A percentile compares a stretch with the other conserved stretches of the same genome.
Evolutionary conservation across 768 basidiomycete genomes (phyloP).

Genomic region (Auricularia cornea): DNA sequence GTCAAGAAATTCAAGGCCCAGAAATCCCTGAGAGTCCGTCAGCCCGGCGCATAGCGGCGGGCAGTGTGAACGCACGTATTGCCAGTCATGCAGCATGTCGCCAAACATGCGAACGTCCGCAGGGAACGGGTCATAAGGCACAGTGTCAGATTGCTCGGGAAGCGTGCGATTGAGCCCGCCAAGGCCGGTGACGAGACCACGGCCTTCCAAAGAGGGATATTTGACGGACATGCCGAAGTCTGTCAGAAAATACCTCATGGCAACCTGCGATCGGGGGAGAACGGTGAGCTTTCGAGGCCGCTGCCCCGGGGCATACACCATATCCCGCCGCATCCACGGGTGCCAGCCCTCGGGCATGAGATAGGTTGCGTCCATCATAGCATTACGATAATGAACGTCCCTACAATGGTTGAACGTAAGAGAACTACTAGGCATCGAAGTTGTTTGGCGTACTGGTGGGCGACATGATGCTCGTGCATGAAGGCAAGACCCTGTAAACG

Average conservation of each 20-base stretch:
- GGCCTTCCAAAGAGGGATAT: not conserved
- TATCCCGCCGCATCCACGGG: not conserved
- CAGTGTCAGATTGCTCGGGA: not conserved
- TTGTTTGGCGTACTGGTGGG: conserved; percentile 2
- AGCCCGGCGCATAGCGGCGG: too few relatives aligned
- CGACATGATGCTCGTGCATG: conserved; percentile 5
- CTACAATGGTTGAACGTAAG: not conserved
- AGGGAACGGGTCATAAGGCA: not conserved
- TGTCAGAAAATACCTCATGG: not conserved
- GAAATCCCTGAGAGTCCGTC: too few relatives aligned
- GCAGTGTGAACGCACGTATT: too few relatives aligned
- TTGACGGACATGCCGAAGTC: not conserved
- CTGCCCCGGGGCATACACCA: not conserved
- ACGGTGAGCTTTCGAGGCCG: not conserved
- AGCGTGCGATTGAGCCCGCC: not conserved
- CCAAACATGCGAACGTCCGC: not conserved
- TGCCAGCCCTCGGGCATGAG: not conserved
- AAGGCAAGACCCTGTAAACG: conserved; percentile 3
- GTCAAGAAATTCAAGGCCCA: too few relatives aligned
- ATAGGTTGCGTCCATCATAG: not conserved
- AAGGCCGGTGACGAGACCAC: not conserved
- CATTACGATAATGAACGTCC: not conserved
- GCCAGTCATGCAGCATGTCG: not conserved
- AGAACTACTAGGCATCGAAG: not conserved
- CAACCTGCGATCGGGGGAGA: not conserved